phyloP scores from a whole-genome alignment of 2,329 filamentous ascomycete species.

The Diaporthe nobilis region DNA sequence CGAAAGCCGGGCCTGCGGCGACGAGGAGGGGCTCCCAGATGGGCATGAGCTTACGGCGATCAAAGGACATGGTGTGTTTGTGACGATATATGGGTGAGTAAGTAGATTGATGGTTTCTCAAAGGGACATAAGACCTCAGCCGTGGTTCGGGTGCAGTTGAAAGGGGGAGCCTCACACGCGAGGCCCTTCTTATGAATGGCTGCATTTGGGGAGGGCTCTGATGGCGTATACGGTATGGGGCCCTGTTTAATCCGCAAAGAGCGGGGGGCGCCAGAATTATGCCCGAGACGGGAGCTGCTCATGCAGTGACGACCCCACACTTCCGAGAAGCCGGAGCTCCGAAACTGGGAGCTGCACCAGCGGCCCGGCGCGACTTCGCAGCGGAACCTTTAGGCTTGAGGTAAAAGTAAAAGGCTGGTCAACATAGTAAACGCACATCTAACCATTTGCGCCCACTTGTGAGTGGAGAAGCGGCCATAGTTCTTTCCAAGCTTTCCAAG shows the following conservation, averaged over 20 bases:
- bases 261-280: slow-evolving; percentile 30
- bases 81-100: not conserved
- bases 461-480: no score
- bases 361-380: slow-evolving; percentile 22
- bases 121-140: not conserved
- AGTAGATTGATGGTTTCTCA: not conserved
- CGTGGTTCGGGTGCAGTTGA: not conserved
- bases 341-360: slow-evolving; percentile 13
- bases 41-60: slow-evolving; percentile 33
- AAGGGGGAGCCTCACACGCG: slow-evolving; percentile 15
- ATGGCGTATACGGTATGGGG: not conserved
- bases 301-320: slow-evolving; percentile 2
- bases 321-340: slow-evolving; percentile 34
- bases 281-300: slow-evolving; percentile 25
- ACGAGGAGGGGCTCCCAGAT: not conserved
- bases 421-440: not conserved
- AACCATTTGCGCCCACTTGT: not conserved
- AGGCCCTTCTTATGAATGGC: slow-evolving; percentile 20
- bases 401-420: not conserved
- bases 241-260: slow-evolving; percentile 25
- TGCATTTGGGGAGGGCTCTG: not conserved
- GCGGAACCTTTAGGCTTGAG: not conserved
- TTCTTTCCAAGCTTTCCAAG: not conserved
- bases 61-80: slow-evolving; percentile 36
- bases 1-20: not conserved